Percentiles rank a stretch among this genome's conserved stretches.
These are phyloP conservation scores for Vigna radiata DNA, from an alignment of 306 rosid genomes.

Conservation along the genomic window DNA sequence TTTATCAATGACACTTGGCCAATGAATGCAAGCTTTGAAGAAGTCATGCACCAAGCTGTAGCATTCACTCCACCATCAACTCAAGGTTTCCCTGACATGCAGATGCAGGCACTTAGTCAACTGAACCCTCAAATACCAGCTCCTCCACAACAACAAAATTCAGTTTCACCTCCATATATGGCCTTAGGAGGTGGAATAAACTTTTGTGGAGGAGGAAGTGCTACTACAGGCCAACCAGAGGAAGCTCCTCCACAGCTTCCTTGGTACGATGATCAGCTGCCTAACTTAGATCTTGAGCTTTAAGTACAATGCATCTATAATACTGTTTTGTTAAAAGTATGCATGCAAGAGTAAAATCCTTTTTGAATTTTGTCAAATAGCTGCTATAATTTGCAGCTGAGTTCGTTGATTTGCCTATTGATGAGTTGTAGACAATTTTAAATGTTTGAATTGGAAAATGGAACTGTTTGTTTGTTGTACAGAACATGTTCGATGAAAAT, in stretches of 20 bases:
- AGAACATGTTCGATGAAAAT: neutral
- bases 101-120: neutral
- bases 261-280: neutral
- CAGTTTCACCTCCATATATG: neutral
- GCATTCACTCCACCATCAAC: neutral
- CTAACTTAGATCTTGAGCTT: neutral
- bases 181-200: neutral
- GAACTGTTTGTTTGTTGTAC: neutral
- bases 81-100: neutral
- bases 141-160: neutral
- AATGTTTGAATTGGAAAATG: neutral
- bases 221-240: neutral
- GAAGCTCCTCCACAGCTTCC: neutral
- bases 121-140: neutral
- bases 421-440: neutral
- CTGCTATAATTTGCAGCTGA: neutral
- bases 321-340: neutral
- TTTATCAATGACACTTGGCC: neutral
- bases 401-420: neutral
- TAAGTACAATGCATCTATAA: neutral
- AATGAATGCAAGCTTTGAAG: neutral
- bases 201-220: neutral
- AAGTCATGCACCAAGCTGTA: neutral
- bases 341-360: slow-evolving; percentile 1
- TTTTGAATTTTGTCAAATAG: neutral